Evolutionary conservation across 2,329 filamentous ascomycete genomes (phyloP), one percentile per base, ranked within the genome.

Genomic region (Phialophora macrospora): DNA sequence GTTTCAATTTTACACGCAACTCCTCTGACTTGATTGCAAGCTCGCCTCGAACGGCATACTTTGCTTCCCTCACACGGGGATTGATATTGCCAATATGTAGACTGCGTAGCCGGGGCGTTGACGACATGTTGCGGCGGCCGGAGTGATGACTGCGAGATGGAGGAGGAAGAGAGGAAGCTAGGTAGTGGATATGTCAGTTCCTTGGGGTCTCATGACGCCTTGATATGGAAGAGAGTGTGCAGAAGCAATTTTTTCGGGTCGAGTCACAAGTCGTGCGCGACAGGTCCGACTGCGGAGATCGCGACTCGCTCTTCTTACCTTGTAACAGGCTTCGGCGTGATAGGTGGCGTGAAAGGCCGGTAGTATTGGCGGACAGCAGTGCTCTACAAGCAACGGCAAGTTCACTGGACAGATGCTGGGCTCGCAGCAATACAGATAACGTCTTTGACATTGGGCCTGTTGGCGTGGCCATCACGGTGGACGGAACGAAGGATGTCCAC

Each of bases 31-130:
- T 92, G 77, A 96, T 90, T 64, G 95, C 94, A 70, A 99, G 87
- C 80, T 98, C 95, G 75, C 95, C 95, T 73, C 95, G 92, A 63
- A 99, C 95, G 72, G 95, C 95, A 82, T 99, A 99, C 81, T 97
- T 89, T 75, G 95, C 95, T 68, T 88, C 87, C 76, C 89, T 88
- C 71, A 98, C 87, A 78, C 95, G 86, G 57, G 88, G 91, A 83
- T 98, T 99, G 84, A 99, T 96, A 83, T 95, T 97, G 79, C 92
- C 84, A 74, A 91, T 83, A 74, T 85, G 90, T 73, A 99, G 84
- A 65, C 83, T 81, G 56, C 80, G 80, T 66, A 82, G 78, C 17
- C 72, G 61, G 12, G 76, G 69, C 26, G 81, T 78, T 56, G 81
- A 78, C 57, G 80, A 77, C 79, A 85, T 81, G 72, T 74, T 79